Evolutionary conservation across 306 rosid species (phyloP).

Genomic region (Nissolia schottii): DNA sequence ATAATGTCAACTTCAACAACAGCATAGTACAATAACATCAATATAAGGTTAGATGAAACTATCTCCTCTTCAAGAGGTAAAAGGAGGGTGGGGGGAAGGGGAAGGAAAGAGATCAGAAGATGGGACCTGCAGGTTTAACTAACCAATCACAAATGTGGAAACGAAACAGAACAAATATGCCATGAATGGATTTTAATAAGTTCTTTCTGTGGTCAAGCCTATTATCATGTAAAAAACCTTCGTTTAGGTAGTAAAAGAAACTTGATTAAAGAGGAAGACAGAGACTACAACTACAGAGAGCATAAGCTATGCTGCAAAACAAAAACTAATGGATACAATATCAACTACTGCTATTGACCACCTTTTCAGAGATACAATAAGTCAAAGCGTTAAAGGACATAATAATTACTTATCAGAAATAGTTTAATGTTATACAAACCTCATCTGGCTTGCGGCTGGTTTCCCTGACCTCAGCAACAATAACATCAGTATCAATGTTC

Average conservation of each 20-base stretch:
- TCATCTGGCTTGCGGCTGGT: conserved; percentile 99
- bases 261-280: neutral
- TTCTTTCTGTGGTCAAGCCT: neutral
- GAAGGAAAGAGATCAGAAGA: neutral
- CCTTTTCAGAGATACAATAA: neutral
- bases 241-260: neutral
- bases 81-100: neutral
- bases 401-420: conserved; percentile 1
- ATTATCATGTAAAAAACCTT: neutral
- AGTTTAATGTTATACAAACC: conserved; percentile 46
- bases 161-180: neutral
- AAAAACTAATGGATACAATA: neutral
- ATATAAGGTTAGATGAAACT: neutral
- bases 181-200: neutral
- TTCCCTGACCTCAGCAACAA: conserved; percentile 99
- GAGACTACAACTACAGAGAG: neutral
- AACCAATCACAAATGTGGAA: neutral
- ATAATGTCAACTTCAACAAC: conserved; percentile 6
- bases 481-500: conserved; percentile 93
- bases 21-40: neutral
- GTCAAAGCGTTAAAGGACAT: neutral
- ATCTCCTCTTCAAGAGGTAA: neutral
- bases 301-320: neutral
- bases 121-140: neutral
- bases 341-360: conserved; percentile 13